Evolutionary conservation across 2,329 filamentous ascomycete genomes (phyloP).

Genomic region (Xylariales sp.): DNA sequence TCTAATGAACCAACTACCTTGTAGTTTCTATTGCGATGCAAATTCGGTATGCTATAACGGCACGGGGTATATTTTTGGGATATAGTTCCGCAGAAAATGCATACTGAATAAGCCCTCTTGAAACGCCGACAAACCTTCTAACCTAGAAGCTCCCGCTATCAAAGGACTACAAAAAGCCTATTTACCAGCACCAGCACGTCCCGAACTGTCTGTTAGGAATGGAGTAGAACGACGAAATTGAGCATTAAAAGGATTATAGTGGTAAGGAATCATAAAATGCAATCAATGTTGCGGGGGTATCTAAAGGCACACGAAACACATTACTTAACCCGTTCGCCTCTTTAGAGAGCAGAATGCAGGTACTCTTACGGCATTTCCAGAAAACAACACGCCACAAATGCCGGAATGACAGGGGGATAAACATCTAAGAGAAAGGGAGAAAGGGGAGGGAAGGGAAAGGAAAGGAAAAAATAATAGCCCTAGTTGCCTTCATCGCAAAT

Average conservation of each 20-base stretch:
- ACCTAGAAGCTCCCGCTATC: conserved; percentile 2
- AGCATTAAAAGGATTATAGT: conserved; percentile 27
- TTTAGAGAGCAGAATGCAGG: conserved; percentile 26
- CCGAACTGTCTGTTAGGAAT: conserved; percentile 23
- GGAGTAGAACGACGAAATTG: not conserved
- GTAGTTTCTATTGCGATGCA: conserved; percentile 16
- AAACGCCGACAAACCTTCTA: conserved; percentile 31
- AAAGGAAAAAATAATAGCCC: conserved; percentile 27
- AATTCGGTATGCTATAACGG: conserved; percentile 15
- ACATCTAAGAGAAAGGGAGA: conserved; percentile 13
- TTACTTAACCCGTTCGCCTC: conserved; percentile 38
- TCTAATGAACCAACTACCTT: conserved; percentile 8
- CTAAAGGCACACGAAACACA: conserved; percentile 40
- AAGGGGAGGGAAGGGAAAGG: conserved; percentile 19
- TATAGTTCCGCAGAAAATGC: conserved; percentile 5
- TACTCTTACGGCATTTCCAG: conserved; percentile 40
- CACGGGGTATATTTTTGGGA: conserved; percentile 21
- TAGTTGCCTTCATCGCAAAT: conserved; percentile 10
- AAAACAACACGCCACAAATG: conserved; percentile 25
- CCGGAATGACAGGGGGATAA: conserved; percentile 22
- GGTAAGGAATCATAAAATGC: conserved; percentile 30
- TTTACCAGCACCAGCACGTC: conserved; percentile 16
- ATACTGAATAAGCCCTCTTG: conserved; percentile 16
- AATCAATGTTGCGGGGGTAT: conserved; percentile 44
- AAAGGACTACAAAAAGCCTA: conserved; percentile 8